A percentile compares a stretch with the other conserved stretches of the same genome.
Evolutionary conservation across 768 basidiomycete genomes (phyloP).

Genomic region (Boletellus ananiceps): DNA sequence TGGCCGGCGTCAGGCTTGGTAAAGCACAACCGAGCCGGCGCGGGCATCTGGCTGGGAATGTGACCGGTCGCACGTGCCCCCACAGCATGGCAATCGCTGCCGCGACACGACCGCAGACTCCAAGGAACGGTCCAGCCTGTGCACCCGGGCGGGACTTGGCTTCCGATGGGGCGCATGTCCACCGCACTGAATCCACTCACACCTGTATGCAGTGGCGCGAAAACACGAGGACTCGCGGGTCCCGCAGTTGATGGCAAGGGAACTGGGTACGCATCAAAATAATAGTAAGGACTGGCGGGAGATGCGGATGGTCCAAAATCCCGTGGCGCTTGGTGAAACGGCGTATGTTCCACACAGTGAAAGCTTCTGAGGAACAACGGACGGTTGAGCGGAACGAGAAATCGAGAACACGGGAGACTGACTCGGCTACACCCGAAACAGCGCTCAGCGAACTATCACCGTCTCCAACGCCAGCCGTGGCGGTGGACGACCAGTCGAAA

Average conservation of each 20-base stretch:
- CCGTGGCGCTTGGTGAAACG: not conserved
- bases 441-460: not conserved
- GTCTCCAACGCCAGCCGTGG: not conserved
- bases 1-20: not conserved
- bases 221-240: not conserved
- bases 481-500: not conserved
- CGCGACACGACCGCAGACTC: conserved; percentile 1
- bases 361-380: conserved; percentile 5
- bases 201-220: not conserved
- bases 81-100: conserved; percentile 19
- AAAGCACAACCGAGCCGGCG: not conserved
- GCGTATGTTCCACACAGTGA: not conserved
- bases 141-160: conserved; percentile 13
- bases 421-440: conserved; percentile 5
- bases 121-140: not conserved
- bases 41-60: not conserved
- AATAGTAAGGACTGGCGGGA: not conserved
- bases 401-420: not conserved
- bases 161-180: not conserved
- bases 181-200: not conserved
- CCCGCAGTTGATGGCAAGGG: not conserved
- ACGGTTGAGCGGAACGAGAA: not conserved
- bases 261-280: not conserved
- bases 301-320: not conserved
- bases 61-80: not conserved